Conservation (phyloP, 148 eudicot genomes). For the Dianthus caryophyllus region DNA sequence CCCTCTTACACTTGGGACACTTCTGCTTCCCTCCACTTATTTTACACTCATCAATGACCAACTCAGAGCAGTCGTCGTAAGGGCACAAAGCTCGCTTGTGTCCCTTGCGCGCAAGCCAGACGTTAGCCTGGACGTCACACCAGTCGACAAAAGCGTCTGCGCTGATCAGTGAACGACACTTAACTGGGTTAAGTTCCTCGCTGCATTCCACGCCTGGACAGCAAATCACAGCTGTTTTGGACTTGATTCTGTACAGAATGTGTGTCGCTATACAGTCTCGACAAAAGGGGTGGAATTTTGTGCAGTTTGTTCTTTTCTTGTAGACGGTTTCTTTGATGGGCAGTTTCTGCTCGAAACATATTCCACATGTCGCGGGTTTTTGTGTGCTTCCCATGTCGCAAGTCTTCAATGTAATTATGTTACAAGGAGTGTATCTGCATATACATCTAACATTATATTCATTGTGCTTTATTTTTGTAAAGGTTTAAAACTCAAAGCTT, state of each 20-base stretch:
- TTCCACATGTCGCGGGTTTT: no score
- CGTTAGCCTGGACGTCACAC: neutral
- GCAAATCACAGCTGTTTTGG: neutral
- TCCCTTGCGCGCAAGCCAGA: neutral
- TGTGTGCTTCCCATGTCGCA: no score
- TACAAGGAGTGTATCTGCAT: no score
- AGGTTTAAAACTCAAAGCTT: no score
- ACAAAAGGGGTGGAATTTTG: neutral
- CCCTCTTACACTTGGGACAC: neutral
- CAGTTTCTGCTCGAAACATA: no score
- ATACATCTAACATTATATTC: no score
- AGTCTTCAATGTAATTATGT: no score
- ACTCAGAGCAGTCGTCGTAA: neutral
- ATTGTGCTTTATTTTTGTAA: no score
- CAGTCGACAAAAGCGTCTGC: neutral
- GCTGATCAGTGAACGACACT: neutral
- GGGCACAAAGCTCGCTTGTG: neutral
- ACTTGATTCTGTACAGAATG: neutral
- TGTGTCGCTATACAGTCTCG: conserved; percentile 3
- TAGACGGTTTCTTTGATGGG: no score
- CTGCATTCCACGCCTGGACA: neutral
- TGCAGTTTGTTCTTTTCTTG: no score
- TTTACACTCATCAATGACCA: conserved; percentile 6
- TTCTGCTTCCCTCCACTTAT: neutral
- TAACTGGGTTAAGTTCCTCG: neutral